Base-by-base conservation (phyloP, 805 yeast species). In the Candida insectorum region DNA sequence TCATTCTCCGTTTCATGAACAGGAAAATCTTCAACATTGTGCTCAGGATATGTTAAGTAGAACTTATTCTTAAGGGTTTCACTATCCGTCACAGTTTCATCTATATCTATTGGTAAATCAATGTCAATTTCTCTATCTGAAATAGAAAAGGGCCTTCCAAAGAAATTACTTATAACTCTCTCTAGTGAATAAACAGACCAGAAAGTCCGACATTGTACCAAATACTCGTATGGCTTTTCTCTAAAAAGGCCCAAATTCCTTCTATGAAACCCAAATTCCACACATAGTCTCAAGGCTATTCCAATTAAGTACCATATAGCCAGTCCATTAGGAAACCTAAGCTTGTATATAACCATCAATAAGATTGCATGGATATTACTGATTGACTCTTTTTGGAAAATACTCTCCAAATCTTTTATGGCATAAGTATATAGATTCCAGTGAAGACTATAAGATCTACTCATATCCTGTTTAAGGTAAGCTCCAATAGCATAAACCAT, bases 401-500 rank as follows among this genome's bases (percentile, higher is more conserved):
- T 16, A 4, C 6, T 11, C 8, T 15, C 18, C 9, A 31, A 15
- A 7, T 6, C 16, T 8, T 21, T 19, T 11, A 31, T 21, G 4
- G 40, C 40, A 25, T 13, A 23, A 8, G 23, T 16, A 19, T 31
- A 36, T 6, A 36, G 23, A 13, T 16, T 17, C 4, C 23, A 7
- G 13, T 36, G 30, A 21, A n/a, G n/a, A n/a, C n/a, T n/a, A n/a
- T 28, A 28, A 11, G 39, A 16, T 7, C 17, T n/a, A 15, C 14
- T 9, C n/a, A n/a, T 4, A 6, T 18, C 21, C 7, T 31, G 34
- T 16, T 32, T 36, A 21, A 36, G 28, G 14, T 24, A 31, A 3
- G 40, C 26, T 2, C 40, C 40, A 19, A 36, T 33, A 15, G 40
- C 40, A 16, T 36, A 36, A 11, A 36, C 21, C 40, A 36, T 36